Evolutionary conservation across 2,329 filamentous ascomycete genomes (phyloP).

Genomic region (Cladosporium sp.): DNA sequence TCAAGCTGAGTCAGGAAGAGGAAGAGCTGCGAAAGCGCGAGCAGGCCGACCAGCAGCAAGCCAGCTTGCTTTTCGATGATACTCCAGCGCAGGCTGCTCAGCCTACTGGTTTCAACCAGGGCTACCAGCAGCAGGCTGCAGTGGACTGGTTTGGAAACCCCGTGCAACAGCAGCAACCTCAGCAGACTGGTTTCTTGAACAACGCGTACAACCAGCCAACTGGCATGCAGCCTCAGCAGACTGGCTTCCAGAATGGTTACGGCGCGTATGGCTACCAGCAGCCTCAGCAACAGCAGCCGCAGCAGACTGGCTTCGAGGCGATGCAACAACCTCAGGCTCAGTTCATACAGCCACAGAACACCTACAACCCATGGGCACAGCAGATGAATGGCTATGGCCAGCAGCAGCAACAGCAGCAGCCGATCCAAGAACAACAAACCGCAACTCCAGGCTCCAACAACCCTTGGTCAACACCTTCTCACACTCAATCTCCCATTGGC

Average conservation of each 20-base stretch:
- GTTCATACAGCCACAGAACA: slow-evolving; percentile 54
- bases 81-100: slow-evolving; percentile 59
- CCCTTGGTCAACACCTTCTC: slow-evolving; percentile 67
- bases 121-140: slow-evolving; percentile 92
- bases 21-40: slow-evolving; percentile 83
- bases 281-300: slow-evolving; percentile 48
- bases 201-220: slow-evolving; percentile 72
- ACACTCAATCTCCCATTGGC: slow-evolving; percentile 61
- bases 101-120: slow-evolving; percentile 87
- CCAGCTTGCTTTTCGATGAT: slow-evolving; percentile 84
- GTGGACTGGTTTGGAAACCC: slow-evolving; percentile 98
- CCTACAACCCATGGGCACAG: slow-evolving; percentile 47
- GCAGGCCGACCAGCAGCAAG: slow-evolving; percentile 73
- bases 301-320: slow-evolving; percentile 66
- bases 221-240: slow-evolving; percentile 59
- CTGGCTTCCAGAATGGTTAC: slow-evolving; percentile 66
- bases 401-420: slow-evolving; percentile 47
- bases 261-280: slow-evolving; percentile 50
- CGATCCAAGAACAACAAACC: slow-evolving; percentile 54
- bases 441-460: slow-evolving; percentile 84
- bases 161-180: slow-evolving; percentile 57
- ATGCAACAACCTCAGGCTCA: slow-evolving; percentile 48
- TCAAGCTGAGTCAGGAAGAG: slow-evolving; percentile 90
- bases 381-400: slow-evolving; percentile 52
- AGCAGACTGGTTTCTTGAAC: slow-evolving; percentile 61